Evolutionary conservation across 495 filamentous ascomycete species (phyloP).

Genomic region (Immersiella caudata): DNA sequence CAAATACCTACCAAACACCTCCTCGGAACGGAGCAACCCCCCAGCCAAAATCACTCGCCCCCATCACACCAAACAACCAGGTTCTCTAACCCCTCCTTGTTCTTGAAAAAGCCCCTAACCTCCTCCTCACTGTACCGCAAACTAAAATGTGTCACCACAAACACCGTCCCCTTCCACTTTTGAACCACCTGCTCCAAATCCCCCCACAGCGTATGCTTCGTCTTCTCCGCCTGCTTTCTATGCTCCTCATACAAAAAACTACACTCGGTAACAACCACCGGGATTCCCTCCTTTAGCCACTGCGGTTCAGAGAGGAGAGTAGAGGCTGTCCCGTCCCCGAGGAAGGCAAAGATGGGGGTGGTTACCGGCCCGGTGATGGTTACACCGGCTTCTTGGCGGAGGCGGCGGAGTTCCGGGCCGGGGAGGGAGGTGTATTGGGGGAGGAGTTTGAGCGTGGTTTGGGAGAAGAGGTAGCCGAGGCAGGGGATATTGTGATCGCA

Average conservation of each 20-base stretch:
- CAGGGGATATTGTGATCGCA: conserved; percentile 46
- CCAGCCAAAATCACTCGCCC: conserved; percentile 15
- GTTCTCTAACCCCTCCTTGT: conserved; percentile 33
- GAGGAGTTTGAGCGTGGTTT: conserved; percentile 32
- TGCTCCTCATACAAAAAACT: conserved; percentile 42
- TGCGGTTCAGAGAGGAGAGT: conserved; percentile 28
- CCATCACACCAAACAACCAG: conserved; percentile 45
- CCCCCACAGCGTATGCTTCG: conserved; percentile 42
- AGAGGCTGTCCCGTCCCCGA: conserved; percentile 41
- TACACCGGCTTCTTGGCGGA: conserved; percentile 25
- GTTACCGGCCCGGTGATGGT: conserved; percentile 34
- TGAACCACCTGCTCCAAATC: conserved; percentile 40
- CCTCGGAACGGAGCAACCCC: no score
- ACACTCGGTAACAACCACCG: conserved; percentile 46
- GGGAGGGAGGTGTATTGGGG: conserved; percentile 27
- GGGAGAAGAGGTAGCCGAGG: conserved; percentile 42
- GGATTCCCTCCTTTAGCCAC: conserved; percentile 31
- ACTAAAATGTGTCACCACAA: conserved; percentile 46
- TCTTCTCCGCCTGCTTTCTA: conserved; percentile 37
- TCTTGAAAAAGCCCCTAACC: conserved; percentile 36
- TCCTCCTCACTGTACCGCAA: conserved; percentile 41
- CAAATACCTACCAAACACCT: no score
- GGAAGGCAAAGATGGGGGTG: conserved; percentile 41
- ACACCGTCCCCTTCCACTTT: conserved; percentile 35
- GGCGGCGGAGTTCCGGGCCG: conserved; percentile 27